Evolutionary conservation across 192 early-diverging fungal genomes (phyloP).

Genomic region (Entomortierella lignicola): DNA sequence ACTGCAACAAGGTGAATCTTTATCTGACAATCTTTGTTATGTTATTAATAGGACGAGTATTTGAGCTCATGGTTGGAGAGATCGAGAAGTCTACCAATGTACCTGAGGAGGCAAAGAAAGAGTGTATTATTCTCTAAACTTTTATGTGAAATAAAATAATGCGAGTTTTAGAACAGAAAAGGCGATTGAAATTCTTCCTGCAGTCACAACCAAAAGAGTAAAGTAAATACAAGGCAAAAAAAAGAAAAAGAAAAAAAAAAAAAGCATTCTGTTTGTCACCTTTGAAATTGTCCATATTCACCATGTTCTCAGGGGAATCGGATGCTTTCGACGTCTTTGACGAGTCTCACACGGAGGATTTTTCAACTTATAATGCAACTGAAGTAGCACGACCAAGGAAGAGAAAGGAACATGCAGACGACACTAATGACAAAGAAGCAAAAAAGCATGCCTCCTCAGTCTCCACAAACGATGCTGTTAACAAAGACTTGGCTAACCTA

Average conservation of each 20-base stretch:
- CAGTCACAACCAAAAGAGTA: not conserved
- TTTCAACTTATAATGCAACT: slow-evolving; percentile 16
- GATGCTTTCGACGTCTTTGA: slow-evolving; percentile 51
- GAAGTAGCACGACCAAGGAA: slow-evolving; percentile 16
- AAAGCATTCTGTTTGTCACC: not conserved
- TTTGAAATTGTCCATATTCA: not conserved
- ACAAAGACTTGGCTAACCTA: slow-evolving; percentile 18
- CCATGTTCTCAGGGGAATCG: slow-evolving; percentile 36
- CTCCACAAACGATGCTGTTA: slow-evolving; percentile 29
- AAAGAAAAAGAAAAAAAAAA: slow-evolving; percentile 1
- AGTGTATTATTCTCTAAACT: slow-evolving; percentile 63
- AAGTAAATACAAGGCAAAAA: slow-evolving; percentile 3
- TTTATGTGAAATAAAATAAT: not conserved
- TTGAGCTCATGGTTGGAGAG: slow-evolving; percentile 85
- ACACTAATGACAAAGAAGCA: slow-evolving; percentile 17
- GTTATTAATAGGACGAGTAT: slow-evolving; percentile 66
- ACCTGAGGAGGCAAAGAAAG: slow-evolving; percentile 64
- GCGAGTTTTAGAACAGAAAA: not conserved
- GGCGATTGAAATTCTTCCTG: no score
- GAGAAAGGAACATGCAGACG: slow-evolving; percentile 7
- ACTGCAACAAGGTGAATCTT: not conserved
- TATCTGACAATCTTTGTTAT: not conserved
- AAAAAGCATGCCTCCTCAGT: slow-evolving; percentile 19
- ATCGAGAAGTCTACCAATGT: slow-evolving; percentile 82
- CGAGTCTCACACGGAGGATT: slow-evolving; percentile 34